Evolutionary conservation across 1,139 yeast genomes (phyloP), one percentile per base, ranked within the genome.

Genomic region (Saccharomyces hybrid): DNA sequence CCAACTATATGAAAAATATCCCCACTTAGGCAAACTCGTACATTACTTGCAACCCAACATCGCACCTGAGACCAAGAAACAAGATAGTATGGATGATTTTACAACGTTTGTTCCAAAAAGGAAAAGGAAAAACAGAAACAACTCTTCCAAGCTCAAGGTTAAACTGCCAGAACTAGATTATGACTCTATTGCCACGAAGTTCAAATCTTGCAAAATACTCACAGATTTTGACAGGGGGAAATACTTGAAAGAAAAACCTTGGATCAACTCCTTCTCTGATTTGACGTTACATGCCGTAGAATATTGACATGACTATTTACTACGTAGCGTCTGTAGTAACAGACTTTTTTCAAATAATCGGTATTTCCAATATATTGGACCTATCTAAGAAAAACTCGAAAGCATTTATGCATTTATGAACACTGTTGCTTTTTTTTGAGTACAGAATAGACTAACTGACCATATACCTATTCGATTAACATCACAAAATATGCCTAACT

Each of bases 211-310:
- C 50, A 49, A 44, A 21, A 51, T 64, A 4, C 48, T 51, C 11
- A 61, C 65, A 3, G 59, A 61, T 48, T 68, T 68, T 53, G 49
- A 60, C 3, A 53, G 56, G n/a, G 71, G 71, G 1, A 31, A 31
- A 1, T 51, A 57, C 2, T 46, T 66, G 42, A 58, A 55, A 19
- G 56, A 64, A 48, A 54, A 60, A 50, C 70, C 69, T 0, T 81
- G 84, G 84, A 71, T 75, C 1, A 79, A 78, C 57, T 73, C 85
- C 16, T 81, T 81, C 61, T 77, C 83, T 0, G 84, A 81, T 59
- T 61, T 81, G 38, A 74, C 83, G 3, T 70, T 76, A 24, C 84
- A 80, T 61, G 42, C 52, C n/a, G 59, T 65, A 3, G 56, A 53
- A 12, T 57, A 32, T 48, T 38, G 26, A 9, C 6, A 9, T 9